Evolutionary conservation across 306 rosid species (phyloP).

Genomic region (Macrotyloma uniflorum): DNA sequence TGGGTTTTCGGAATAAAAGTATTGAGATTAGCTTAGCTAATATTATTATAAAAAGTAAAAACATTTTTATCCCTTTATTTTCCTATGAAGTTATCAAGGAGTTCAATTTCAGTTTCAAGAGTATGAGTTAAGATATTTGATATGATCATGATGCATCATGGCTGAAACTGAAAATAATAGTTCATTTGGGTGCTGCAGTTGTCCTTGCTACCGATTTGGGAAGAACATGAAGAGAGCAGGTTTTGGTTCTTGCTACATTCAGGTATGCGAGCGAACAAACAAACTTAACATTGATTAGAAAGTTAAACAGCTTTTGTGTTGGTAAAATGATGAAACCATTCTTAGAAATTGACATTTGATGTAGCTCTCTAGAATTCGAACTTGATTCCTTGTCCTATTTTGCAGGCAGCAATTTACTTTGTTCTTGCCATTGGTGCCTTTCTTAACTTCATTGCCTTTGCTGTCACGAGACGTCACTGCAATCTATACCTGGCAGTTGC

Average conservation of each 20-base stretch:
- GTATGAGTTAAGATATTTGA: not conserved
- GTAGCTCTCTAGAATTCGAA: conserved; percentile 4
- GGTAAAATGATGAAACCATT: not conserved
- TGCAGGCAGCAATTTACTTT: conserved; percentile 70
- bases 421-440: conserved; percentile 53
- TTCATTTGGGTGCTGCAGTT: conserved; percentile 55
- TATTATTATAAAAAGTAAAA: not conserved
- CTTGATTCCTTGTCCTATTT: not conserved
- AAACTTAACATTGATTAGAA: not conserved
- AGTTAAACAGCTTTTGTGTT: not conserved
- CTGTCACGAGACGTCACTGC: conserved; percentile 60
- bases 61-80: not conserved
- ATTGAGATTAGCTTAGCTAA: not conserved
- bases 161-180: not conserved
- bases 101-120: not conserved
- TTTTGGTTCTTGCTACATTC: conserved; percentile 68
- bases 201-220: conserved; percentile 90
- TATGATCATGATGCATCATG: not conserved
- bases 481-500: conserved; percentile 64
- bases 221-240: conserved; percentile 94
- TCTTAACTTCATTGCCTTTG: conserved; percentile 62
- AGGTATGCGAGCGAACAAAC: conserved; percentile 45
- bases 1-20: not conserved
- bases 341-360: not conserved
- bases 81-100: not conserved